phyloP scores from a whole-genome alignment of 2,329 filamentous ascomycete genomes.

The Colletotrichum cereale region DNA sequence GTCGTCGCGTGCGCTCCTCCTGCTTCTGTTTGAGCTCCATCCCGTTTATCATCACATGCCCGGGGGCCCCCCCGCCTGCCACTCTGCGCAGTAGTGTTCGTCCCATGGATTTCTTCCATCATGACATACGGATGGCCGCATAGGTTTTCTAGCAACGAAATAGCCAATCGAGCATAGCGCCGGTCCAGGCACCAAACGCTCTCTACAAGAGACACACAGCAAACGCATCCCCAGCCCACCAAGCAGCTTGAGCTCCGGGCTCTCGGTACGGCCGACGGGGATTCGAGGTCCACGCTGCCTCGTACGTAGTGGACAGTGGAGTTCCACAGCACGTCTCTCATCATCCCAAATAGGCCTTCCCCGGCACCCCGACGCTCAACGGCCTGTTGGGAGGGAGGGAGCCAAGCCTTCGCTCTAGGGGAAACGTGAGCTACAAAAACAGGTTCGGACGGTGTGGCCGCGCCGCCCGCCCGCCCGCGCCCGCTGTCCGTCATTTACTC shows the following conservation, averaged over 20 bases:
- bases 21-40: constrained; percentile 8
- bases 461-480: constrained; percentile 29
- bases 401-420: constrained; percentile 35
- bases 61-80: constrained; percentile 25
- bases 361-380: constrained; percentile 31
- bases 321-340: constrained; percentile 35
- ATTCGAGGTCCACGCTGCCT: constrained; percentile 36
- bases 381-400: constrained; percentile 19
- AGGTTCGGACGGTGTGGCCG: constrained; percentile 39
- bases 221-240: not conserved
- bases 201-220: not conserved
- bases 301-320: constrained; percentile 30
- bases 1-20: constrained; percentile 9
- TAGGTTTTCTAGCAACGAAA: constrained; percentile 9
- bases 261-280: constrained; percentile 22
- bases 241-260: constrained; percentile 33
- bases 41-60: constrained; percentile 26
- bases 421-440: constrained; percentile 40
- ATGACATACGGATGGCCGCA: constrained; percentile 32
- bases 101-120: constrained; percentile 32
- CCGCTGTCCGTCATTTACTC: constrained; percentile 27
- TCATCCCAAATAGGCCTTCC: constrained; percentile 33
- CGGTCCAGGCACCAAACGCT: not conserved
- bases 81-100: constrained; percentile 27
- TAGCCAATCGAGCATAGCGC: not conserved